Base-by-base conservation (phyloP, 2,329 filamentous ascomycete genomes). In the Colletotrichum sp. region DNA sequence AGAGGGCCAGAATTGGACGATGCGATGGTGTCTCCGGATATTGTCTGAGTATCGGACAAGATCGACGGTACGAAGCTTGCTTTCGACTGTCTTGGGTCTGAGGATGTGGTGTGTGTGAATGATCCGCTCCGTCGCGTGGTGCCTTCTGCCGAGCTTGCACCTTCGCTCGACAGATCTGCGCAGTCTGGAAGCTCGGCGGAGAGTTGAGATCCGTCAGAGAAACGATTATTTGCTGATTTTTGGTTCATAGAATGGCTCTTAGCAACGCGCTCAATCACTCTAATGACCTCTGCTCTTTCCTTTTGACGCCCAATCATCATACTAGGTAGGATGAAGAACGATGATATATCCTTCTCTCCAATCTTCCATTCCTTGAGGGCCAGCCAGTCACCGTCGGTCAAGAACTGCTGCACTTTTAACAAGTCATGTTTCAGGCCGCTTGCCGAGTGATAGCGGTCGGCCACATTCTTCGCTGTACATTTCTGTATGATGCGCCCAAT, bases 391-490 rank as follows among this genome's bases (percentile, higher is more conserved):
- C 95, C 96, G 80, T 95, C 92, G 5, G 91, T 92, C 8, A 98
- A 87, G 49, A 96, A 89, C 78, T 93, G 90, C 78, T 95, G 93
- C 7, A 98, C 92, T 80, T 93, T 90, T 68, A 92, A 85, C 66
- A 99, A 86, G 82, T 99, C 96, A 81, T 95, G 90, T 79, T 95
- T 95, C 75, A 98, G 89, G 3, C 96, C 96, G 75, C 95, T 96
- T 1, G 95, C 94, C 8, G 95, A 98, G 80, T 98, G 94, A 82
- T 98, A 99, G 16, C 96, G 92, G 74, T 98, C 96, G 72, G 92
- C 91, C 64, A 98, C 95, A 76, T 93, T 94, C 84, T 98, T 98
- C 76, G 95, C 93, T 0, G 96, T 98, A 90, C 98, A 98, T 83
- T 96, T 98, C 82, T 96, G 94, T 55, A 99, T 95, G 59, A 98